Conservation (phyloP, 75 land plant species). For the Cupressus sempervirens region DNA sequence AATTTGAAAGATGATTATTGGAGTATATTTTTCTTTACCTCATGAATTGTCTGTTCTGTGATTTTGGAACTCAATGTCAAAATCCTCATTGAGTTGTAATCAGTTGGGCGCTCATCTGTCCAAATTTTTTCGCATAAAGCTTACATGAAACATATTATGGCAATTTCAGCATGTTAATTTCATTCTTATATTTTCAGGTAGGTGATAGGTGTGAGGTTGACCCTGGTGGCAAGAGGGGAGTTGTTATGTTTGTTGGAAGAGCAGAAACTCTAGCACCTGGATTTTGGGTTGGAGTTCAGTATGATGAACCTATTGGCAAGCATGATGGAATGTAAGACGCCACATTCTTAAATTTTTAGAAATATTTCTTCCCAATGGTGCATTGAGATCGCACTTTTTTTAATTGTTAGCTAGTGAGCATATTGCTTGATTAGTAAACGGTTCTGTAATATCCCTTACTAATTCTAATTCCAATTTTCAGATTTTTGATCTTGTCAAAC, state of each 20-base stretch:
- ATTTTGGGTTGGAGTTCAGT: slow-evolving; percentile 92
- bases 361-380: slow-evolving; percentile 9
- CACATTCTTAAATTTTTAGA: not conserved
- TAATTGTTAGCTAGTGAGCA: slow-evolving; percentile 2
- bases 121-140: not conserved
- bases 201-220: slow-evolving; percentile 93
- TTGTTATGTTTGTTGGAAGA: slow-evolving; percentile 82
- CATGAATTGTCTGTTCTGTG: not conserved
- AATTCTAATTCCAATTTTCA: no score
- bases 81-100: not conserved
- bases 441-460: no score
- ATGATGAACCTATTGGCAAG: slow-evolving; percentile 95
- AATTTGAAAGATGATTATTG: not conserved
- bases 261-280: slow-evolving; percentile 78
- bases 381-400: not conserved
- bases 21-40: not conserved
- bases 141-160: not conserved
- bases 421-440: not conserved
- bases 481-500: no score
- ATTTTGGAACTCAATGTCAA: not conserved
- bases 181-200: slow-evolving; percentile 39
- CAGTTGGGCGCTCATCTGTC: not conserved
- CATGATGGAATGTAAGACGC: slow-evolving; percentile 91
- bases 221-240: slow-evolving; percentile 89
- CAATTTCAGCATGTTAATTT: not conserved